Conservation (phyloP, 768 basidiomycete species). For the Amanita rubescens region DNA sequence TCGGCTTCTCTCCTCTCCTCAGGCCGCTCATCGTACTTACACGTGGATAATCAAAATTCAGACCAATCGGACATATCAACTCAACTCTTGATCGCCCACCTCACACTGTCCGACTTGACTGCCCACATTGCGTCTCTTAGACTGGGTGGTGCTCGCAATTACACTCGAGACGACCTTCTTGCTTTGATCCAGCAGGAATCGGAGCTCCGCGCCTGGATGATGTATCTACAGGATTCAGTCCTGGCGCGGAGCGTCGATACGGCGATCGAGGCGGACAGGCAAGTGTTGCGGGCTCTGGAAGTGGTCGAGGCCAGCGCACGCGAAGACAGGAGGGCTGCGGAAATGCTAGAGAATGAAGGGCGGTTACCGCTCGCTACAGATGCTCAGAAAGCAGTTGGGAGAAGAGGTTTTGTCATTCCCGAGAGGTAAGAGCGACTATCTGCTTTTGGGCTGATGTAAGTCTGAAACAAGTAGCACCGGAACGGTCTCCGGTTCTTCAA, state of each 20-base stretch:
- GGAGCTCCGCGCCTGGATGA: not conserved
- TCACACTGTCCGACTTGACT: conserved; percentile 1
- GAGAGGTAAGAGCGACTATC: not conserved
- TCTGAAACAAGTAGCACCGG: not conserved
- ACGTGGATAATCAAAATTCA: not conserved
- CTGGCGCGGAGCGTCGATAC: conserved; percentile 3
- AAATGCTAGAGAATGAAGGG: not conserved
- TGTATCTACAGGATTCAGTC: not conserved
- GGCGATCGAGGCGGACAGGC: not conserved
- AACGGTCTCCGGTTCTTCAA: not conserved
- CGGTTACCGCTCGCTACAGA: not conserved
- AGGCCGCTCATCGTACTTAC: too few relatives aligned
- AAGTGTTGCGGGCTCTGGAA: not conserved
- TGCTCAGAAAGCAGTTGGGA: not conserved
- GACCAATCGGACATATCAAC: not conserved
- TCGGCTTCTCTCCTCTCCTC: too few relatives aligned
- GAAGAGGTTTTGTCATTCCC: not conserved
- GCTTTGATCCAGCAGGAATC: not conserved
- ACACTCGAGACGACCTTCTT: not conserved
- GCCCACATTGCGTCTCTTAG: not conserved
- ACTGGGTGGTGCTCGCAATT: not conserved
- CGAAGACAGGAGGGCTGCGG: conserved; percentile 3
- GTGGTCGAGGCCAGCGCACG: not conserved
- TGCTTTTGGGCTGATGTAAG: not conserved
- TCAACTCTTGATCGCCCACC: not conserved